Base-by-base conservation (phyloP, 768 basidiomycete species). In the Tulasnella sp. region DNA sequence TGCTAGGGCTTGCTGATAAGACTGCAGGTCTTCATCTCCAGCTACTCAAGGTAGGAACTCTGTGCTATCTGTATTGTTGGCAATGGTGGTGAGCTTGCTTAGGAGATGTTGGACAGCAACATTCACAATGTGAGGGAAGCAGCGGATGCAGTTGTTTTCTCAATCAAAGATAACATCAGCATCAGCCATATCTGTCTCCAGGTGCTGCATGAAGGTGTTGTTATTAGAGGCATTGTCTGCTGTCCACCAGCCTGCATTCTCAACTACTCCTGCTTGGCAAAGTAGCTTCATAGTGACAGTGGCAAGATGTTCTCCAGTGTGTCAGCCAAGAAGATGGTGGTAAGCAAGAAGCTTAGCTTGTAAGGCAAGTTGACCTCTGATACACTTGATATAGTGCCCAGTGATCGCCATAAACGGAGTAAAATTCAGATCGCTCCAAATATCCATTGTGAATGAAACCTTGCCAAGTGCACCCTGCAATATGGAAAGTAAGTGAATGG, bases 141-240 rank as follows among this genome's bases (percentile, higher is more conserved):
- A 59, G 7, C 24, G 22, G 19, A 52, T 52, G n/a, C 50, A 29
- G 24, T 31, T 52, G 10, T 29, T 22, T 5, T 27, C 22, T 12
- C 29, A n/a, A 52, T 52, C 50, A 31, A 31, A 31, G 30, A 8
- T 12, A 27, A 52, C 29, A 19, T 22, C 50, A 27, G n/a, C 19
- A 22, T 34, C 8, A n/a, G 5, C 4, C 22, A 52, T n/a, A 4
- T 31, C 22, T 31, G 22, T 27, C 30, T 25, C 22, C n/a, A 60
- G 10, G 55, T 57, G 55, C 29, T 60, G 9, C 55, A 43, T 41
- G n/a, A 34, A n/a, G 15, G 59, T 60, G 12, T 60, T 54, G 42
- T 60, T 60, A 24, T 60, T 60, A 7, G 56, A 59, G n/a, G 54
- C 42, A 38, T 60, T 60, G 42, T 60, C 59, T n/a, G 22, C 12